Evolutionary conservation across 2,329 filamentous ascomycete genomes (phyloP).

Genomic region (Phaeophleospora eucalypticola): DNA sequence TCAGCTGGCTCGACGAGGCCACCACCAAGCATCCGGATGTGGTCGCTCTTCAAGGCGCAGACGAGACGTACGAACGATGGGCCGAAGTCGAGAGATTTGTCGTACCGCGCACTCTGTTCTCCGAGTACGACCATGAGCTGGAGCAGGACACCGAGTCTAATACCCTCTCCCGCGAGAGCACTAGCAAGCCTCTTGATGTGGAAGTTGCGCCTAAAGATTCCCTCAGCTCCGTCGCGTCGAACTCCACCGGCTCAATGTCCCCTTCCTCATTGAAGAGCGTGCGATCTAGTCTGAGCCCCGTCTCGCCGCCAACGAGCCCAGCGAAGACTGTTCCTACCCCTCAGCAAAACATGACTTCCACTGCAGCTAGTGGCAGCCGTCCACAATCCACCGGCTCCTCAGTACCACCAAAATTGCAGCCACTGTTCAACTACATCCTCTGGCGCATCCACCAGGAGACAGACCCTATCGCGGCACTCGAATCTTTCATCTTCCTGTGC

Average conservation of each 20-base stretch:
- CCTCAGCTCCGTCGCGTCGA: constrained; percentile 43
- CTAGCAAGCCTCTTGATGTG: constrained; percentile 25
- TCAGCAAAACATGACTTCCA: constrained; percentile 14
- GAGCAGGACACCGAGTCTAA: constrained; percentile 33
- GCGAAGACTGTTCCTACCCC: constrained; percentile 26
- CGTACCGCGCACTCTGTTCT: constrained; percentile 47
- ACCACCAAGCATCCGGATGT: constrained; percentile 42
- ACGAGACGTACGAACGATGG: constrained; percentile 47
- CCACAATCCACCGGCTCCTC: constrained; percentile 26
- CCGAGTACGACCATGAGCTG: constrained; percentile 43
- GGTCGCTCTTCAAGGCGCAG: constrained; percentile 46
- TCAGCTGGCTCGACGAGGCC: constrained; percentile 50
- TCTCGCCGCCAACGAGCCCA: constrained; percentile 32
- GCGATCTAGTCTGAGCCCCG: constrained; percentile 32
- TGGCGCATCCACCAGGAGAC: constrained; percentile 50
- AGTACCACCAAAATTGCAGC: constrained; percentile 41
- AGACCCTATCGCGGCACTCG: constrained; percentile 45
- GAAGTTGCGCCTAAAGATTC: constrained; percentile 38
- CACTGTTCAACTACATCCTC: constrained; percentile 50
- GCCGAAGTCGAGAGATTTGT: constrained; percentile 47
- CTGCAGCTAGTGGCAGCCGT: constrained; percentile 6
- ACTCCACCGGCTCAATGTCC: constrained; percentile 36
- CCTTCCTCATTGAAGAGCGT: constrained; percentile 39
- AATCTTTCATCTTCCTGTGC: constrained; percentile 50
- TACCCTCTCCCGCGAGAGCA: constrained; percentile 35